phyloP scores from a whole-genome alignment of 352 stramenopile species.

The Phytophthora hybrid region DNA sequence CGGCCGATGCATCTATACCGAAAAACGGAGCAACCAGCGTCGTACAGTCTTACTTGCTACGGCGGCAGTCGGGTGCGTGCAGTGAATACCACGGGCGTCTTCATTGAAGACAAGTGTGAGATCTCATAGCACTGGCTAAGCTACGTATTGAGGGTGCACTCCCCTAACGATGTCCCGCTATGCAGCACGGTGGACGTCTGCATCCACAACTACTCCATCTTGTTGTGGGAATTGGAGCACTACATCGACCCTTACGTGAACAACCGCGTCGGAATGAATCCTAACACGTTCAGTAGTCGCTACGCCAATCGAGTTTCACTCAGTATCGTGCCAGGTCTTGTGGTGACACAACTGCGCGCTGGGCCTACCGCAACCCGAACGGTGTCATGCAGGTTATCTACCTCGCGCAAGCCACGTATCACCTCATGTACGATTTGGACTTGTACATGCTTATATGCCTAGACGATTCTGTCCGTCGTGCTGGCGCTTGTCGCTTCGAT shows the following conservation, averaged over 20 bases:
- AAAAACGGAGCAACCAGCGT: constrained; percentile 21
- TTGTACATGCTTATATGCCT: constrained; percentile 32
- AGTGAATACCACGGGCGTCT: constrained; percentile 31
- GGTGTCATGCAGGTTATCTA: constrained; percentile 34
- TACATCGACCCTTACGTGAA: constrained; percentile 2
- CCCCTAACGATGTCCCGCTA: constrained; percentile 30
- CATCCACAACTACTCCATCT: constrained; percentile 36
- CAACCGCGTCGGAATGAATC: constrained; percentile 20
- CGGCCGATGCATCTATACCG: constrained; percentile 4
- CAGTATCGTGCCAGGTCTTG: constrained; percentile 32
- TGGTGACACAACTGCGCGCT: constrained; percentile 33
- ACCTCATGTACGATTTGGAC: constrained; percentile 29
- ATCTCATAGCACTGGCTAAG: constrained; percentile 17
- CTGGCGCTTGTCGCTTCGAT: constrained; percentile 11
- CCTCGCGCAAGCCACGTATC: constrained; percentile 28
- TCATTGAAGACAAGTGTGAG: constrained; percentile 29
- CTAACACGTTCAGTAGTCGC: constrained; percentile 28
- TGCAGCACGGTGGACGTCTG: constrained; percentile 30
- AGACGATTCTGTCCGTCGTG: constrained; percentile 1
- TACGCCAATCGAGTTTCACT: constrained; percentile 28
- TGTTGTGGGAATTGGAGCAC: constrained; percentile 30
- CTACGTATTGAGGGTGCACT: constrained; percentile 37
- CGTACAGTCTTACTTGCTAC: constrained; percentile 32
- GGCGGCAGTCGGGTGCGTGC: constrained; percentile 28
- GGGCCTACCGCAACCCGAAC: constrained; percentile 39